Evolutionary conservation across 345 rosid species (phyloP).

Genomic region (Euphorbia pulcherrima): DNA sequence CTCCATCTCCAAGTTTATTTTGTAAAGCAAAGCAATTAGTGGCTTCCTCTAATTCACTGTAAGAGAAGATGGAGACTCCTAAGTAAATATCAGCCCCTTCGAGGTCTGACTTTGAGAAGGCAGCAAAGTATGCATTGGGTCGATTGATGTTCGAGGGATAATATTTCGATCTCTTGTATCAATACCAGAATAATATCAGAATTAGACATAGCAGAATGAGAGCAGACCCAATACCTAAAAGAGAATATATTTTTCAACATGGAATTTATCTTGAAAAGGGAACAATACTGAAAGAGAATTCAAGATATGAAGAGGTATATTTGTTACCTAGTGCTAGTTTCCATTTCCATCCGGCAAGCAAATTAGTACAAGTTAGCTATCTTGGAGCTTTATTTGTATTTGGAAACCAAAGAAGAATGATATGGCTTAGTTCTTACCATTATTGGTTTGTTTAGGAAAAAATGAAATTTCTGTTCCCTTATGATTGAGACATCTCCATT

Average conservation of each 20-base stretch:
- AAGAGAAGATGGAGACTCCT: constrained; percentile 4
- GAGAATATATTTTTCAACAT: background rate
- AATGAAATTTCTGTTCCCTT: background rate
- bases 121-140: background rate
- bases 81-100: background rate
- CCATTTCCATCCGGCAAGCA: background rate
- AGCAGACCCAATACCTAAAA: background rate
- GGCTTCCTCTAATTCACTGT: constrained; percentile 2
- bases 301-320: too few relatives aligned
- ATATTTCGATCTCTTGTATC: background rate
- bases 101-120: constrained; percentile 9
- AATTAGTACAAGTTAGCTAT: background rate
- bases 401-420: background rate
- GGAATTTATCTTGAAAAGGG: background rate
- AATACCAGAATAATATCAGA: background rate
- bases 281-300: too few relatives aligned
- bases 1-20: constrained; percentile 13
- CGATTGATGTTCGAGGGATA: background rate
- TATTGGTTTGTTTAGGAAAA: background rate
- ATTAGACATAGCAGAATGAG: too few relatives aligned
- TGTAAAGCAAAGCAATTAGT: constrained; percentile 6
- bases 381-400: background rate
- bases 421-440: background rate
- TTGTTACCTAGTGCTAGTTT: background rate
- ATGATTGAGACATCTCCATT: too few relatives aligned